phyloP scores from a whole-genome alignment of 345 rosid genomes.

The Lepidium sativum region DNA sequence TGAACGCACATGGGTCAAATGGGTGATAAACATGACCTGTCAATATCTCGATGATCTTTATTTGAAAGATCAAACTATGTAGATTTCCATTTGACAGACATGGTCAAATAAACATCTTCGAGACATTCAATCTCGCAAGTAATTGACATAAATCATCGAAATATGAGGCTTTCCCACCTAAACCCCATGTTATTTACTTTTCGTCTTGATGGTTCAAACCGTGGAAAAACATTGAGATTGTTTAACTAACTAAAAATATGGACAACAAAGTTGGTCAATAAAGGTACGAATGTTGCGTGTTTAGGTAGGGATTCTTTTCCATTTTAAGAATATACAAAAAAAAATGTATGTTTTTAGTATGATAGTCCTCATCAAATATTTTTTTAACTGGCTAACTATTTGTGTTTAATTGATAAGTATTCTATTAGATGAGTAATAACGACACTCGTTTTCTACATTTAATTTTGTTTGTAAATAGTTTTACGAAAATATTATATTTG shows the following conservation, averaged over 20 bases:
- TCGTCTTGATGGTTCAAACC: not conserved
- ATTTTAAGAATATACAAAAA: no score
- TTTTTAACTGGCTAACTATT: not conserved
- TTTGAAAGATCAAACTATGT: no score
- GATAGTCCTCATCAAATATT: not conserved
- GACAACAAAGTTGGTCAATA: constrained; percentile 6
- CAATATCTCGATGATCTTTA: no score
- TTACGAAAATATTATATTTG: no score
- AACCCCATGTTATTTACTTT: constrained; percentile 65
- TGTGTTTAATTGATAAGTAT: not conserved
- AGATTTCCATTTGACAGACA: no score
- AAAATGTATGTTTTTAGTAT: no score
- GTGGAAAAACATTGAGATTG: not conserved
- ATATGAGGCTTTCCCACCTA: constrained; percentile 56
- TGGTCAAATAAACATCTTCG: no score
- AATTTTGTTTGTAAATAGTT: not conserved
- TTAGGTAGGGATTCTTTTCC: not conserved
- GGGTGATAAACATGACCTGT: no score
- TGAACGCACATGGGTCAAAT: no score
- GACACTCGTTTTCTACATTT: not conserved
- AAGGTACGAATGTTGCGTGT: not conserved
- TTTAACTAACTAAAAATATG: not conserved
- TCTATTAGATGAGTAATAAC: not conserved
- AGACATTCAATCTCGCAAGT: no score
- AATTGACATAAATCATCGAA: no score